These are phyloP conservation scores for Ligustrum vulgare DNA, from an alignment of 257 asterid genomes.

Conservation along the genomic window DNA sequence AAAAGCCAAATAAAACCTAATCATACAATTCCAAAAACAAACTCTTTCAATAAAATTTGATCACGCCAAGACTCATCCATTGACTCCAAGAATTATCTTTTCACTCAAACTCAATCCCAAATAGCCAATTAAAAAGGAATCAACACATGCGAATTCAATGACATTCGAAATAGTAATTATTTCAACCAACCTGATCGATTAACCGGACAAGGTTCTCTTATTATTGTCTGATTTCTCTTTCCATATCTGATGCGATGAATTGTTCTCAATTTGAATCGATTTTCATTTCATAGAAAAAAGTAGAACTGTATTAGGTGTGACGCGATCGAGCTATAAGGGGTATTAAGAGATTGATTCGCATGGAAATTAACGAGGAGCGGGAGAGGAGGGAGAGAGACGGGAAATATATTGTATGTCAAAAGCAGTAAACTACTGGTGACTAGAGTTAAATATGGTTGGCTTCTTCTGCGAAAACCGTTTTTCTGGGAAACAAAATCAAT, in stretches of 20 bases:
- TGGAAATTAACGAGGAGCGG: background rate
- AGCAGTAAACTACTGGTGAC: too few species aligned
- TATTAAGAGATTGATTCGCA: background rate
- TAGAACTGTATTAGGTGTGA: background rate
- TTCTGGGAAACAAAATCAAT: too few species aligned
- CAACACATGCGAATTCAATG: conserved; percentile 10
- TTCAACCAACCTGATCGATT: conserved; percentile 17
- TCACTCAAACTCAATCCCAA: background rate
- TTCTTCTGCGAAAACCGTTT: too few species aligned
- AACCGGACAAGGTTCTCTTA: background rate
- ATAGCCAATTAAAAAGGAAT: background rate
- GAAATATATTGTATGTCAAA: too few species aligned
- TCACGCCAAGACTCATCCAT: conserved; percentile 20
- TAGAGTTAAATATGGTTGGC: too few species aligned
- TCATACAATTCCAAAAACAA: background rate
- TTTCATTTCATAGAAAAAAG: background rate
- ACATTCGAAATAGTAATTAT: background rate
- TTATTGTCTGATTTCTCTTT: conserved; percentile 8
- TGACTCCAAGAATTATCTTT: conserved; percentile 14
- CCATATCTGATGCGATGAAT: conserved; percentile 3
- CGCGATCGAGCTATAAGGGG: conserved; percentile 7
- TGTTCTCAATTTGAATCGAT: conserved; percentile 5
- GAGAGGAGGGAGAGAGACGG: background rate
- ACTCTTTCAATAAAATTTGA: conserved; percentile 7
- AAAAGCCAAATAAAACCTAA: background rate